Evolutionary conservation across 1,284 basidiomycete species (phyloP).

Genomic region (Trichosporon faecale): DNA sequence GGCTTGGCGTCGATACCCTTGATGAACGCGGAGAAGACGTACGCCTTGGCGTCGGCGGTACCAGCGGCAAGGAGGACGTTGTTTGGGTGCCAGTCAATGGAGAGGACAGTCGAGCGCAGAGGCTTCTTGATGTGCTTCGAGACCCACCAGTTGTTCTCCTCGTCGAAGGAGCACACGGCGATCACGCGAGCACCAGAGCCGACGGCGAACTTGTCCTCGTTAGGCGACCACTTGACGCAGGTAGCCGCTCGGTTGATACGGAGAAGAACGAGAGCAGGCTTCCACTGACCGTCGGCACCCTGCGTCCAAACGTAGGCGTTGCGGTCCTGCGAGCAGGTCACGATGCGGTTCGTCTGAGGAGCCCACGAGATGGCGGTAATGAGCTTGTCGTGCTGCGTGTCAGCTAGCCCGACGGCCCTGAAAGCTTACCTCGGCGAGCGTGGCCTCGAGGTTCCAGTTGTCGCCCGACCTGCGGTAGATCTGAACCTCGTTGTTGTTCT

Average conservation of each 20-base stretch:
- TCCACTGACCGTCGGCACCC: slow-evolving; percentile 74
- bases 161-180: slow-evolving; percentile 89
- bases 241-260: slow-evolving; percentile 96
- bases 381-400: slow-evolving; percentile 85
- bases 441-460: slow-evolving; percentile 71
- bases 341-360: slow-evolving; percentile 90
- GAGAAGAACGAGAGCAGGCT: slow-evolving; percentile 93
- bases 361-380: slow-evolving; percentile 99
- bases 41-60: slow-evolving; percentile 89
- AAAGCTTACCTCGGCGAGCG: slow-evolving; percentile 74
- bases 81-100: slow-evolving; percentile 97
- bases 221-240: slow-evolving; percentile 91
- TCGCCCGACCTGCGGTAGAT: slow-evolving; percentile 68
- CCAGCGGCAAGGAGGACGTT: slow-evolving; percentile 93
- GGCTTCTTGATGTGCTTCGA: slow-evolving; percentile 97
- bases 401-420: not conserved
- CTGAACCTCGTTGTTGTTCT: slow-evolving; percentile 85
- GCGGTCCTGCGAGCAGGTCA: slow-evolving; percentile 95
- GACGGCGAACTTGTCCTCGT: slow-evolving; percentile 98
- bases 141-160: slow-evolving; percentile 99
- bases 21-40: slow-evolving; percentile 98
- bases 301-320: slow-evolving; percentile 99
- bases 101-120: slow-evolving; percentile 84
- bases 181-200: slow-evolving; percentile 92
- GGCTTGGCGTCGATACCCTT: slow-evolving; percentile 98